phyloP scores from a whole-genome alignment of 768 basidiomycete species.

The Saitozyma podzolica region DNA sequence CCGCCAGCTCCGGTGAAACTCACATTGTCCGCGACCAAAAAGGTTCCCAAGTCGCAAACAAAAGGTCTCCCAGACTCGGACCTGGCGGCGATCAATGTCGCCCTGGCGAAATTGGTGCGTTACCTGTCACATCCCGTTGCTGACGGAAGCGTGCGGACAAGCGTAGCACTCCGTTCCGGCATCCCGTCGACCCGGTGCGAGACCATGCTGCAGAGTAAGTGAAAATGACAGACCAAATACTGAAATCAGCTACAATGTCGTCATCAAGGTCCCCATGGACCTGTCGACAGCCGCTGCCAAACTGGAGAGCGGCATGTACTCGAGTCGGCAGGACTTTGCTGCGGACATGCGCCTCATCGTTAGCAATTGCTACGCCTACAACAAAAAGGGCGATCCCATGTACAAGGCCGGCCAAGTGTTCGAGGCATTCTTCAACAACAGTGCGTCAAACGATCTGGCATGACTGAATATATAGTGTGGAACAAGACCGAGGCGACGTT shows the following conservation, averaged over 20 bases:
- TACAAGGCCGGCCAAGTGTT: constrained; percentile 73
- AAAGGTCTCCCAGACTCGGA: constrained; percentile 77
- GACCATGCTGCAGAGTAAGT: constrained; percentile 84
- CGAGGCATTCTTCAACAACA: constrained; percentile 80
- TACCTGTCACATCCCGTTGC: background rate
- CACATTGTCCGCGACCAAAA: constrained; percentile 46
- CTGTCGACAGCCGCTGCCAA: constrained; percentile 84
- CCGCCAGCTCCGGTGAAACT: constrained; percentile 25
- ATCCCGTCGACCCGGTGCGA: constrained; percentile 93
- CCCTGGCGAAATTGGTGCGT: constrained; percentile 66
- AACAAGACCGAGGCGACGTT: constrained; percentile 58
- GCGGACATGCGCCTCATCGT: constrained; percentile 86
- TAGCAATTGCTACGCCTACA: constrained; percentile 82
- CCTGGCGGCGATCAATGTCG: constrained; percentile 70
- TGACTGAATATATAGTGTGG: constrained; percentile 65
- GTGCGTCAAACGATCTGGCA: constrained; percentile 58
- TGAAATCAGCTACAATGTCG: constrained; percentile 76
- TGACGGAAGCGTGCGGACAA: constrained; percentile 61
- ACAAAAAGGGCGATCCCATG: constrained; percentile 63
- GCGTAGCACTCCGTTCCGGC: constrained; percentile 70
- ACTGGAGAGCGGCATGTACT: constrained; percentile 80
- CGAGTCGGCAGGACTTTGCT: constrained; percentile 77
- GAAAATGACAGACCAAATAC: no score
- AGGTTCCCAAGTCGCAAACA: constrained; percentile 68
- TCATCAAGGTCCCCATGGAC: constrained; percentile 94